Evolutionary conservation across 225 moss, liverwort and hornwort genomes (phyloP).

Genomic region (Straminergon stramineum): DNA sequence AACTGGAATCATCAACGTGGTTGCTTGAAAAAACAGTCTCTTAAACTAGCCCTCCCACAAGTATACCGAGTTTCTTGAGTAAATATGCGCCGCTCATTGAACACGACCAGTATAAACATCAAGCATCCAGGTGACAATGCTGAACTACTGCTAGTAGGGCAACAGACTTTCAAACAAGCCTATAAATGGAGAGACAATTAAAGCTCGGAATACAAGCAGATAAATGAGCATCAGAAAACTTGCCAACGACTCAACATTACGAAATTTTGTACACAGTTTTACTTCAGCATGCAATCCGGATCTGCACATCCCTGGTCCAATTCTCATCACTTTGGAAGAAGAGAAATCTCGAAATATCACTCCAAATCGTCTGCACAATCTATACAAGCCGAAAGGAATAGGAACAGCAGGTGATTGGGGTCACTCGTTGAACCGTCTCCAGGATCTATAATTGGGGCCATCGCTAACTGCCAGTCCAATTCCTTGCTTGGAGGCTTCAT

Average conservation of each 20-base stretch:
- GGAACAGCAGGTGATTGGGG: neutral
- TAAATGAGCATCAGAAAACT: neutral
- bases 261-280: neutral
- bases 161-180: neutral
- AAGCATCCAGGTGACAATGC: neutral
- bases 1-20: neutral
- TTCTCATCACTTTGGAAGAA: neutral
- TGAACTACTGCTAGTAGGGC: neutral
- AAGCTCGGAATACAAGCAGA: neutral
- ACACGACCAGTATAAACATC: neutral
- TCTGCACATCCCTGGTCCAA: neutral
- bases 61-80: neutral
- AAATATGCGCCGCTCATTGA: neutral
- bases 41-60: neutral
- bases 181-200: neutral
- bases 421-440: conserved; percentile 43
- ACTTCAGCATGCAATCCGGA: neutral
- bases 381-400: neutral
- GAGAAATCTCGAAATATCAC: neutral
- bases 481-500: conserved; percentile 21
- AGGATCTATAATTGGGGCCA: conserved; percentile 35
- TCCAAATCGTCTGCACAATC: neutral
- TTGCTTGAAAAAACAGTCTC: neutral
- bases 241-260: neutral
- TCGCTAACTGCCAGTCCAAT: conserved; percentile 45